A percentile compares a stretch with the other conserved stretches of the same genome.
phyloP scores from a whole-genome alignment of 805 yeast species.

The Saturnispora ahearnii region DNA sequence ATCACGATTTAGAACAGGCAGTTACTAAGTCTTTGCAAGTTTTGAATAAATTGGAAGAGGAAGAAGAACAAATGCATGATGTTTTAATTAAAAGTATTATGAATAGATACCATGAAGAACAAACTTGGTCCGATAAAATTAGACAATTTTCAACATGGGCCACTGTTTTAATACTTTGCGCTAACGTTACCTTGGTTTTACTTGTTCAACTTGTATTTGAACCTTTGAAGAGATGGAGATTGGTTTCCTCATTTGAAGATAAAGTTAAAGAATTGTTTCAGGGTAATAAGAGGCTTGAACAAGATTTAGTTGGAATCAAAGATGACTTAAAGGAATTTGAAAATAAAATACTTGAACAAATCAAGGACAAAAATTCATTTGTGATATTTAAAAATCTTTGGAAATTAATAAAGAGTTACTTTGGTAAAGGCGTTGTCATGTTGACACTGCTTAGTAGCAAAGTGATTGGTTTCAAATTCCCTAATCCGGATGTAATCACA shows the following conservation, averaged over 20 bases:
- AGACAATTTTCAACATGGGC: slow-evolving; percentile 96
- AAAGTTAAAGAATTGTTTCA: slow-evolving; percentile 54
- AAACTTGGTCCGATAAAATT: slow-evolving; percentile 95
- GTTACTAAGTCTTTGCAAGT: slow-evolving; percentile 43
- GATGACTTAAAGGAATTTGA: slow-evolving; percentile 13
- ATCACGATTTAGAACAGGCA: slow-evolving; percentile 58
- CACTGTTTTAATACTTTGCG: slow-evolving; percentile 80
- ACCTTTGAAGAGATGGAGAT: slow-evolving; percentile 83
- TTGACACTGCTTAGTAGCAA: background rate
- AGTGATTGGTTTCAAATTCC: background rate
- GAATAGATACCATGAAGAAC: slow-evolving; percentile 91
- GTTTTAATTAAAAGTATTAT: slow-evolving; percentile 67
- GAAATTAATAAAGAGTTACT: background rate
- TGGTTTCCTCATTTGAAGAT: slow-evolving; percentile 76
- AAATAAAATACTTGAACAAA: background rate
- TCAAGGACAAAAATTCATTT: background rate
- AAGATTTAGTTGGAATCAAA: slow-evolving; percentile 14
- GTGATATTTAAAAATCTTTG: background rate
- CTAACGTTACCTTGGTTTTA: slow-evolving; percentile 68
- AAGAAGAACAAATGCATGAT: slow-evolving; percentile 61
- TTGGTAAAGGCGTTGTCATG: background rate
- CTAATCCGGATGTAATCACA: background rate
- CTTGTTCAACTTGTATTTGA: slow-evolving; percentile 82
- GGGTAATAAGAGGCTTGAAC: slow-evolving; percentile 19
- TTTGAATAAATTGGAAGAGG: slow-evolving; percentile 46